A percentile compares a stretch with the other conserved stretches of the same genome.
These are phyloP conservation scores for Colletotrichum spaethianum DNA, from an alignment of 2,329 filamentous ascomycete genomes.

Conservation along the genomic window DNA sequence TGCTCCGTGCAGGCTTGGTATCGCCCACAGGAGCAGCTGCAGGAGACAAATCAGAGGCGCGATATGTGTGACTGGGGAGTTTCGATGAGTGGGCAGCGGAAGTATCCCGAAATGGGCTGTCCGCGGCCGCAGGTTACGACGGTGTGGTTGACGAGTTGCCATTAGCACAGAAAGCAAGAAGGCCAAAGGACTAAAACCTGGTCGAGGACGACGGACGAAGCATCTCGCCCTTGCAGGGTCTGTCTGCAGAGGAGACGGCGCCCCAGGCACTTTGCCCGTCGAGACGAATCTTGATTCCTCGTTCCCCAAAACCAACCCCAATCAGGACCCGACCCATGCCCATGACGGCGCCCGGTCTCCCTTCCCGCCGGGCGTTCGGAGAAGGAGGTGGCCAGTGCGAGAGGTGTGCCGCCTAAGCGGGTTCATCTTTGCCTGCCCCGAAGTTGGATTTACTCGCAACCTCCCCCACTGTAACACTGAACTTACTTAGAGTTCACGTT, in stretches of 20 bases:
- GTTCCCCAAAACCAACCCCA: not conserved
- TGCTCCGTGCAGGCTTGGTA: not conserved
- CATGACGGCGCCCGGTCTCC: not conserved
- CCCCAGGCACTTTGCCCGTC: not conserved
- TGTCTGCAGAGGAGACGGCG: not conserved
- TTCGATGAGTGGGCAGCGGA: constrained; percentile 19
- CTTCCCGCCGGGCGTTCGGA: constrained; percentile 20
- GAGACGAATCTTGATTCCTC: constrained; percentile 14
- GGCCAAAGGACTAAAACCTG: not conserved
- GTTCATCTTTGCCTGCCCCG: constrained; percentile 36
- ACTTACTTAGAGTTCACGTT: constrained; percentile 13
- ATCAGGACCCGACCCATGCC: not conserved
- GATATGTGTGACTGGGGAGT: constrained; percentile 25
- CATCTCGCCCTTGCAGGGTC: constrained; percentile 6
- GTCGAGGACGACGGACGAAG: not conserved
- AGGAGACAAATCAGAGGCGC: not conserved
- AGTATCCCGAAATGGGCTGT: constrained; percentile 13
- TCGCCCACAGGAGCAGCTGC: no score
- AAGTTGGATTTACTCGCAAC: constrained; percentile 1
- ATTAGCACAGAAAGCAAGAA: not conserved
- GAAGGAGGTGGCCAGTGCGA: constrained; percentile 33
- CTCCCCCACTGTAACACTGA: constrained; percentile 1
- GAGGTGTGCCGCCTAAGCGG: constrained; percentile 20
- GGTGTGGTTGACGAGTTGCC: not conserved
- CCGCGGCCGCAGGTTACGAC: constrained; percentile 6